Evolutionary conservation across 768 basidiomycete species (phyloP), one percentile per base, ranked within the genome.

Genomic region (Boletales sp.): DNA sequence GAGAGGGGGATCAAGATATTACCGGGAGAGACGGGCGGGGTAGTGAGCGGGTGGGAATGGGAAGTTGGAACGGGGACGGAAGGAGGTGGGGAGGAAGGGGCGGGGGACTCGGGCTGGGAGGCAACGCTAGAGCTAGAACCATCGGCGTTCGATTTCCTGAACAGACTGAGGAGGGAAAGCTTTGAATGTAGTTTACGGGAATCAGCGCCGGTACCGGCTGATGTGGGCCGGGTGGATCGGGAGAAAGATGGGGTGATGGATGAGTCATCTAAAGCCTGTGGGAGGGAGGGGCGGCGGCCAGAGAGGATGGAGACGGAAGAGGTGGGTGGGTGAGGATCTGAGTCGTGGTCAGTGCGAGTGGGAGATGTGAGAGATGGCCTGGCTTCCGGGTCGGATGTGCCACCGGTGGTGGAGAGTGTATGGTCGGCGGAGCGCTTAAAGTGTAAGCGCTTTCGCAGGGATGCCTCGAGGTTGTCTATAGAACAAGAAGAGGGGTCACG

Each of bases 401-500:
- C 72, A 41, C 69, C 74, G 47, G 81, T 76, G 55, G 27, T 29
- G n/a, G 63, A 59, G 5, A 87, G 71, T 5, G 83, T 81, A 38
- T 83, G 86, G 63, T 92, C 90, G 51, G 90, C 80, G 1, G 88
- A 90, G 36, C 83, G 81, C 65, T 92, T 90, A 52, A 90, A 77
- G 48, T 84, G 82, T 35, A 91, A 54, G 31, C 82, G 78, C 58
- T 71, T 75, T 37, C 77, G 73, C 7, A 68, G 24, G 9, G 66
- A 53, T 5, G 57, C 51, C 24, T 66, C 61, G 34, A 70, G 60
- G 40, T 72, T 66, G 18, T 66, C 65, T 11, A 64, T 57, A 8
- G 63, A 13, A 32, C 62, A 66, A 37, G 57, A 51, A 3, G 68
- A 54, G 0, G 50, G 46, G 19, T 56, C 59, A 48, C 63, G 63